phyloP scores from a whole-genome alignment of 1,284 basidiomycete species.

The Gomphus bonarii region DNA sequence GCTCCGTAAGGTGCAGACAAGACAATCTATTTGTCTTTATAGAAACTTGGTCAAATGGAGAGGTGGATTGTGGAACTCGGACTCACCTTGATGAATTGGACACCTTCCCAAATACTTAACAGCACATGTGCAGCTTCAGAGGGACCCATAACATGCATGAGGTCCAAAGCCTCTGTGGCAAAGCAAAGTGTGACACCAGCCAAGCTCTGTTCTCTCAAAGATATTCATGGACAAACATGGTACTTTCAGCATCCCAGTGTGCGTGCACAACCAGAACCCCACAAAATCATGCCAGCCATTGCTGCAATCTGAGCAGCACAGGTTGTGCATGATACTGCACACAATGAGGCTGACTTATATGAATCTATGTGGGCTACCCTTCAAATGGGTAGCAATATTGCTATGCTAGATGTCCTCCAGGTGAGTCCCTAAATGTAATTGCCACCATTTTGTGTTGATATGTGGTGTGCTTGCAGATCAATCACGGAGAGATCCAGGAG shows the following conservation, averaged over 20 bases:
- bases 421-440: conserved; percentile 12
- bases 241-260: not conserved
- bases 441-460: not conserved
- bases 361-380: conserved; percentile 49
- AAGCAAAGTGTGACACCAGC: conserved; percentile 35
- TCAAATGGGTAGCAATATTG: conserved; percentile 45
- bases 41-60: not conserved
- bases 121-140: conserved; percentile 39
- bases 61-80: not conserved
- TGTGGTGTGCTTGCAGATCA: conserved; percentile 28
- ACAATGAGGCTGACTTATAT: conserved; percentile 48
- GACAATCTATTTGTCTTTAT: conserved; percentile 41
- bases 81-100: conserved; percentile 52
- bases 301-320: conserved; percentile 25
- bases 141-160: conserved; percentile 48
- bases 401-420: conserved; percentile 47
- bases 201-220: conserved; percentile 50
- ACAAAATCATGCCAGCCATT: conserved; percentile 16
- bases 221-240: conserved; percentile 33
- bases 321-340: conserved; percentile 40
- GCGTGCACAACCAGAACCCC: not conserved
- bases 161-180: conserved; percentile 38
- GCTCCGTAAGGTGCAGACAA: conserved; percentile 35
- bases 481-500: conserved; percentile 63
- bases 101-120: conserved; percentile 50